Conservation (phyloP, 78 protist species). For the Cavenderia fasciculata region DNA sequence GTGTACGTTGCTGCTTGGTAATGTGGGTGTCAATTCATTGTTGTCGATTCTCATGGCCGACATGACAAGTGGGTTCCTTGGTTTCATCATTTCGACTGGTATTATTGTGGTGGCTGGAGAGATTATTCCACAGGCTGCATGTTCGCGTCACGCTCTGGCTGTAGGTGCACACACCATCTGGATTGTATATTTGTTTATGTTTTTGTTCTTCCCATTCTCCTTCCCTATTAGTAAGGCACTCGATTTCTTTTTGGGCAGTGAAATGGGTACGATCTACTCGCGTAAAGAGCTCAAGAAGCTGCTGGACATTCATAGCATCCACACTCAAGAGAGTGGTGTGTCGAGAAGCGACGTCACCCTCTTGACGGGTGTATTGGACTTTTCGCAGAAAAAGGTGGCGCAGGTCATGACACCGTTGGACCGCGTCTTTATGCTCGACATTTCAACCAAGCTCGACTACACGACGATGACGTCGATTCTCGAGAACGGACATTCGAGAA, state of each 20-base stretch:
- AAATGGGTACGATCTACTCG: conserved; percentile 87
- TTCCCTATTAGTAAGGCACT: conserved; percentile 87
- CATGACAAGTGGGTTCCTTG: conserved; percentile 84
- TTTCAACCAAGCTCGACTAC: conserved; percentile 63
- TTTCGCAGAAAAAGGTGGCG: conserved; percentile 55
- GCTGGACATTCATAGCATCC: conserved; percentile 76
- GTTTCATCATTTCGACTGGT: conserved; percentile 81
- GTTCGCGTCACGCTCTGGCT: conserved; percentile 89
- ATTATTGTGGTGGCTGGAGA: conserved; percentile 93
- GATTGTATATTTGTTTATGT: conserved; percentile 76
- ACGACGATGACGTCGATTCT: conserved; percentile 58
- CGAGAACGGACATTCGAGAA: conserved; percentile 90
- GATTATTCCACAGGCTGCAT: conserved; percentile 90
- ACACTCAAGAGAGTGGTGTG: conserved; percentile 66
- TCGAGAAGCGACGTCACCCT: conserved; percentile 75
- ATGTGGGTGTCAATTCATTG: conserved; percentile 92
- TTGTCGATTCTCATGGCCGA: conserved; percentile 88
- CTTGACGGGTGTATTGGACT: conserved; percentile 87
- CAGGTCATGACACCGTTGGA: conserved; percentile 90
- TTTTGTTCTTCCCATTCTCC: conserved; percentile 74
- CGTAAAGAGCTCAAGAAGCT: conserved; percentile 83
- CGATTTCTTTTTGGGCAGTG: conserved; percentile 90
- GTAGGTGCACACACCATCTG: conserved; percentile 84
- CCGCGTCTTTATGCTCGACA: conserved; percentile 84
- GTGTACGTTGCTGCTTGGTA: conserved; percentile 96